phyloP scores from a whole-genome alignment of 2,329 filamentous ascomycete genomes.

The Dryadomyces quercus-mongolicae region DNA sequence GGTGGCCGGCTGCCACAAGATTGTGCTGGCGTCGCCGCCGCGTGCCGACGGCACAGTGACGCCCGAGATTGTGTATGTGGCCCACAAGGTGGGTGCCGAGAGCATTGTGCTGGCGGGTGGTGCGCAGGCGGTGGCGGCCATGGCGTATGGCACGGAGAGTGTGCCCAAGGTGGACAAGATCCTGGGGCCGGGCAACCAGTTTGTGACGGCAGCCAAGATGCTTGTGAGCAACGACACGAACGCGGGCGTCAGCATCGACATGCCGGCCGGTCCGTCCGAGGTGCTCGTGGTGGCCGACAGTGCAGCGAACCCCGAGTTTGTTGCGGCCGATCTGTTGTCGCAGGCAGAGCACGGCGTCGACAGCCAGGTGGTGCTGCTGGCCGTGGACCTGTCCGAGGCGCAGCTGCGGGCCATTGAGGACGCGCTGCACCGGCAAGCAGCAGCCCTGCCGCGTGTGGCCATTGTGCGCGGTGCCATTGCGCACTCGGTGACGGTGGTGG shows the following conservation, averaged over 20 bases:
- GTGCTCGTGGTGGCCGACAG: slow-evolving; percentile 92
- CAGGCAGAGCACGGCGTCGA: slow-evolving; percentile 96
- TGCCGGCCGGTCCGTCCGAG: slow-evolving; percentile 94
- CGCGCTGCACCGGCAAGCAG: slow-evolving; percentile 78
- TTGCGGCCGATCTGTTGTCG: slow-evolving; percentile 82
- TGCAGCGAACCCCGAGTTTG: slow-evolving; percentile 81
- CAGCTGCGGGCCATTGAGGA: slow-evolving; percentile 78
- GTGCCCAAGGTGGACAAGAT: slow-evolving; percentile 98
- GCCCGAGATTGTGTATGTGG: slow-evolving; percentile 93
- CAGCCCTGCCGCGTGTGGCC: slow-evolving; percentile 76
- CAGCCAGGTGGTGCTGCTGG: slow-evolving; percentile 86
- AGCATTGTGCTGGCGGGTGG: slow-evolving; percentile 93
- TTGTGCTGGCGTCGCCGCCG: slow-evolving; percentile 85
- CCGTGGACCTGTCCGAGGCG: slow-evolving; percentile 62
- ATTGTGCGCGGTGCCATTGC: slow-evolving; percentile 84
- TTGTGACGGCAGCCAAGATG: slow-evolving; percentile 98
- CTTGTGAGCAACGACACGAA: slow-evolving; percentile 94
- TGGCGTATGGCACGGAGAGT: slow-evolving; percentile 94
- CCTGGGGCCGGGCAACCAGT: slow-evolving; percentile 92
- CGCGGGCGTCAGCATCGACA: slow-evolving; percentile 90
- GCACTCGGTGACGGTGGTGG: slow-evolving; percentile 74
- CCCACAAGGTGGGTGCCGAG: slow-evolving; percentile 92
- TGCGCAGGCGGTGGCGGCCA: slow-evolving; percentile 87
- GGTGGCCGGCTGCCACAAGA: slow-evolving; percentile 93
- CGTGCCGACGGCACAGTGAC: slow-evolving; percentile 82